Evolutionary conservation across 495 filamentous ascomycete species (phyloP).

Genomic region (Amphirosellinia nigrospora): DNA sequence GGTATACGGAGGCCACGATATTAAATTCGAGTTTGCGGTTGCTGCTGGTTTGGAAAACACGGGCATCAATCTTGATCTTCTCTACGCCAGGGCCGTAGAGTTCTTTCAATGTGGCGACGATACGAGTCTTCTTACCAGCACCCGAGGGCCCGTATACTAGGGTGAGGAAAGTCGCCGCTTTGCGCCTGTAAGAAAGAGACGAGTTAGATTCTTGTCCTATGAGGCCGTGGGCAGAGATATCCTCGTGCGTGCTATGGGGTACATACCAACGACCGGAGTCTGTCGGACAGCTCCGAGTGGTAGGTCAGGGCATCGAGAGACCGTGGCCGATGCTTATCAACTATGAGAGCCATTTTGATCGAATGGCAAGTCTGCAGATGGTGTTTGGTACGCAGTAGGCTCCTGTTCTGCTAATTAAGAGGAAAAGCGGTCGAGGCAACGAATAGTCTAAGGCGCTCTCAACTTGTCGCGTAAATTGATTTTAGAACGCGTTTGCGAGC

Average conservation of each 20-base stretch:
- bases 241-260: constrained; percentile 2
- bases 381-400: background rate
- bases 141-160: constrained; percentile 96
- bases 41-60: constrained; percentile 91
- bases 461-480: constrained; percentile 33
- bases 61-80: constrained; percentile 96
- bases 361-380: background rate
- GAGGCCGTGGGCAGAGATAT: background rate
- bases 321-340: constrained; percentile 93
- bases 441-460: background rate
- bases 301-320: constrained; percentile 87
- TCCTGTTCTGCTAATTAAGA: background rate
- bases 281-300: constrained; percentile 84
- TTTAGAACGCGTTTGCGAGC: constrained; percentile 33
- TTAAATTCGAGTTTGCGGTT: constrained; percentile 99
- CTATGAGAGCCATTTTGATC: constrained; percentile 69
- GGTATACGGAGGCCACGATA: constrained; percentile 93
- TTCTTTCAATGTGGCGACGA: constrained; percentile 91
- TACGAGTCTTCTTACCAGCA: constrained; percentile 96
- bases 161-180: constrained; percentile 95
- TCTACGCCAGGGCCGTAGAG: constrained; percentile 91
- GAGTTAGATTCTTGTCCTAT: constrained; percentile 23
- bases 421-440: background rate
- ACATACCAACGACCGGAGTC: constrained; percentile 84
- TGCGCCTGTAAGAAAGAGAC: constrained; percentile 68